These are phyloP conservation scores for Gaertneriomyces sp. DNA, from an alignment of 192 early-diverging fungal genomes.

Conservation along the genomic window DNA sequence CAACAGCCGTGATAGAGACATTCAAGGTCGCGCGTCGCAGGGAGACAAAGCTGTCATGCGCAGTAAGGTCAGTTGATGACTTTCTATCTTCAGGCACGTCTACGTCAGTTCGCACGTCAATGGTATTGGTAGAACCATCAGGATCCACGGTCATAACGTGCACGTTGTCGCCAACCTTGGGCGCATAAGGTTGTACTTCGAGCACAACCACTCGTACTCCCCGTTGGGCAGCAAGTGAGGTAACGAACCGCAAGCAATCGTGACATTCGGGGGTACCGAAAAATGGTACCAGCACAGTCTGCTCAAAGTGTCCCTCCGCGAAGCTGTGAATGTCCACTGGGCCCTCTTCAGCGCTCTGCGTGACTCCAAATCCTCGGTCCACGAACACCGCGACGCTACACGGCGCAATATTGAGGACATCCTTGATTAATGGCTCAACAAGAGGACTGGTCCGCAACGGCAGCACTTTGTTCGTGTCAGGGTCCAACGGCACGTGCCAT, in stretches of 20 bases:
- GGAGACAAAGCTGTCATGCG: background rate
- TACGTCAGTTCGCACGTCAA: background rate
- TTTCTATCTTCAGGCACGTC: background rate
- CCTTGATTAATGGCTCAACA: conserved; percentile 24
- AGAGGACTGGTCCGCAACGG: conserved; percentile 5
- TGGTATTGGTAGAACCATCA: too few species aligned
- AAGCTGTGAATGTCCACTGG: background rate
- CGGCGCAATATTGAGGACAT: conserved; percentile 42
- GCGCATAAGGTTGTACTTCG: background rate
- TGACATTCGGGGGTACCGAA: conserved; percentile 73
- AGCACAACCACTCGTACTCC: conserved; percentile 20
- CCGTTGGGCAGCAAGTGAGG: conserved; percentile 42
- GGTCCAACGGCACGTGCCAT: conserved; percentile 28
- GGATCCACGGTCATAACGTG: too few species aligned
- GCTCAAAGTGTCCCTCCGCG: conserved; percentile 42
- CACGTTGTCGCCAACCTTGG: background rate
- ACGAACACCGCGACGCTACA: conserved; percentile 60
- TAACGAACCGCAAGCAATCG: conserved; percentile 55
- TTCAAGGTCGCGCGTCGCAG: background rate
- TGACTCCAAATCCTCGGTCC: conserved; percentile 64
- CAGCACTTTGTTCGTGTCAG: conserved; percentile 7
- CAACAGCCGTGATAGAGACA: conserved; percentile 20
- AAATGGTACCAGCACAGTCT: conserved; percentile 66
- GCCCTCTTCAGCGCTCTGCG: background rate
- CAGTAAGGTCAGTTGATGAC: background rate